Evolutionary conservation across 768 basidiomycete genomes (phyloP).

Genomic region (Amanita brunnescens): DNA sequence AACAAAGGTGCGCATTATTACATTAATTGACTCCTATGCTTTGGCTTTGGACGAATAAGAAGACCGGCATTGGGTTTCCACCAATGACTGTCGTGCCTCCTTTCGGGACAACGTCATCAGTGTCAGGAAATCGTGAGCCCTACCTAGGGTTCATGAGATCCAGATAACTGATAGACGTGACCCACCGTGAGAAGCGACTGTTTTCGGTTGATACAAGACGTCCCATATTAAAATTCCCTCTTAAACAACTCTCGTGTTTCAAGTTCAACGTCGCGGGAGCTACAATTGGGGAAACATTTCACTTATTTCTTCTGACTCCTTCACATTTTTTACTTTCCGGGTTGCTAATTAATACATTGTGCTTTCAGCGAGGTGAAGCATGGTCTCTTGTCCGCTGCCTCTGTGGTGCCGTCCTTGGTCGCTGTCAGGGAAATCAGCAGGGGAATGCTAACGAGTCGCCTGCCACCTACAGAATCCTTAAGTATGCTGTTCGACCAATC

Average conservation of each 20-base stretch:
- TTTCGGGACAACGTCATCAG: constrained; percentile 14
- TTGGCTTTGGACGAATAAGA: constrained; percentile 73
- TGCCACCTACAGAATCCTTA: constrained; percentile 63
- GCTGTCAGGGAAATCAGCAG: constrained; percentile 42
- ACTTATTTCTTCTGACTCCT: constrained; percentile 13
- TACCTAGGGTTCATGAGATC: constrained; percentile 43
- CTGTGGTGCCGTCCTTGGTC: constrained; percentile 79
- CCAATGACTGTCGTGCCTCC: constrained; percentile 45
- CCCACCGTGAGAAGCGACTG: constrained; percentile 20
- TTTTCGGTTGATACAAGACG: constrained; percentile 89
- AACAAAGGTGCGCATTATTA: constrained; percentile 44
- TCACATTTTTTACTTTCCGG: constrained; percentile 12
- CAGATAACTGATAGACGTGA: constrained; percentile 13
- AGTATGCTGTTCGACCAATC: constrained; percentile 75
- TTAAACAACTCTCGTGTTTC: constrained; percentile 81
- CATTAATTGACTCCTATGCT: constrained; percentile 5
- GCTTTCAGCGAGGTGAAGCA: constrained; percentile 43
- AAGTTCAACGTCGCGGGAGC: constrained; percentile 72
- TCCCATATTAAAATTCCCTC: constrained; percentile 73
- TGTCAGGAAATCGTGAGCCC: constrained; percentile 40
- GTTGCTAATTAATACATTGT: constrained; percentile 7
- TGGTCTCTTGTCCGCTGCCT: constrained; percentile 65
- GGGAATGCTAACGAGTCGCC: constrained; percentile 21
- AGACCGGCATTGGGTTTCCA: constrained; percentile 76
- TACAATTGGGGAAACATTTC: constrained; percentile 80